A percentile compares a stretch with the other conserved stretches of the same genome.
Conservation (phyloP, 257 asterid species). For the Penstemon davidsonii region DNA sequence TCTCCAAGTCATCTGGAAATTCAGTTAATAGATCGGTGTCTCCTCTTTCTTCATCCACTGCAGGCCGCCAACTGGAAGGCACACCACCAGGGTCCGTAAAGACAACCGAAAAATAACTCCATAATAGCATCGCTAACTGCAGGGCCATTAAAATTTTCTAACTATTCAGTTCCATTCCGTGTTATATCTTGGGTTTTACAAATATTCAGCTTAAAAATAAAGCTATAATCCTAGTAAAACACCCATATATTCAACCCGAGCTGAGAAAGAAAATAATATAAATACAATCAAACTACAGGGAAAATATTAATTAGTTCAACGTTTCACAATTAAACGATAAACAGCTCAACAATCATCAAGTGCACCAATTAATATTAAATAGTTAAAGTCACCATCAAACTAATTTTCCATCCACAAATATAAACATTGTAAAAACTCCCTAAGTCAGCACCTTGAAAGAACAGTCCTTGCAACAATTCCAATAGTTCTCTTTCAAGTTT, state of each 20-base stretch:
- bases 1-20: conserved; percentile 52
- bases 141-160: conserved; percentile 12
- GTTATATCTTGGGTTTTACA: not conserved
- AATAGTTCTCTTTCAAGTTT: not conserved
- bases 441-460: not conserved
- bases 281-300: too few species aligned
- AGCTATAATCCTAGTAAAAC: not conserved
- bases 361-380: not conserved
- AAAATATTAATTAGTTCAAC: too few species aligned
- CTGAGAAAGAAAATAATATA: too few species aligned
- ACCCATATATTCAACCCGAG: not conserved
- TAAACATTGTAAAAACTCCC: too few species aligned
- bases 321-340: not conserved
- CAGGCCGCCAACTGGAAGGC: conserved; percentile 92
- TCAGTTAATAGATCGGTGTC: conserved; percentile 80
- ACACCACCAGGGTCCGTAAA: conserved; percentile 94
- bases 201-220: not conserved
- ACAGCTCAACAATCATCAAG: not conserved
- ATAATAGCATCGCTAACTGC: conserved; percentile 92
- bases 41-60: conserved; percentile 81
- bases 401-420: too few species aligned
- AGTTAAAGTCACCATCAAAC: too few species aligned
- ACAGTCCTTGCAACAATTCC: not conserved
- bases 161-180: not conserved
- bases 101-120: conserved; percentile 97